Conservation (phyloP, 2,329 filamentous ascomycete genomes). For the Ascosphaera aggregata region DNA sequence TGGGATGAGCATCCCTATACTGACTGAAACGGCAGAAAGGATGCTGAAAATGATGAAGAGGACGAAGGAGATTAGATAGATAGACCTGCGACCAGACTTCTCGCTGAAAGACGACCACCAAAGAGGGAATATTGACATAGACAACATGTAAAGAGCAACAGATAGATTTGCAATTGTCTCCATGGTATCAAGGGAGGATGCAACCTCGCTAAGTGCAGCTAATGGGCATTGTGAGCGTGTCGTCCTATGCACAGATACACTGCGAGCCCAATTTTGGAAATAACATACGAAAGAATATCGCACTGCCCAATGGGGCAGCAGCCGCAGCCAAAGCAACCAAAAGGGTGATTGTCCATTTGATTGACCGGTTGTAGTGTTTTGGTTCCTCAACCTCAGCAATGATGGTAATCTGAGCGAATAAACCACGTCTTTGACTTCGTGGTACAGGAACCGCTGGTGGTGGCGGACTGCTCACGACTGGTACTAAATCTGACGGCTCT, state of each 20-base stretch:
- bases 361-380: conserved; percentile 44
- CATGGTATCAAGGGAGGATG: conserved; percentile 35
- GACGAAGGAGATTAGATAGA: conserved; percentile 52
- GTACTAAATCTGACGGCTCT: background rate
- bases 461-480: conserved; percentile 1
- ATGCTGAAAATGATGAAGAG: conserved; percentile 50
- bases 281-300: conserved; percentile 55
- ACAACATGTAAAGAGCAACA: conserved; percentile 59
- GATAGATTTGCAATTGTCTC: conserved; percentile 49
- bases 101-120: conserved; percentile 79
- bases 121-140: conserved; percentile 62
- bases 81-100: conserved; percentile 43
- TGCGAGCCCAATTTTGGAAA: conserved; percentile 1
- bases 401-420: conserved; percentile 37
- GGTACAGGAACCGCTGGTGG: conserved; percentile 23
- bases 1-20: conserved; percentile 52
- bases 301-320: conserved; percentile 60
- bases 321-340: conserved; percentile 56
- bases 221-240: background rate
- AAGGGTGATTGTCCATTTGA: conserved; percentile 68
- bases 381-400: conserved; percentile 61
- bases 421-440: conserved; percentile 37
- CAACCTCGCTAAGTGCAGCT: conserved; percentile 47
- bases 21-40: conserved; percentile 42
- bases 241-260: background rate